Conservation (phyloP, 2,329 filamentous ascomycete genomes). For the Claviceps spartinae region DNA sequence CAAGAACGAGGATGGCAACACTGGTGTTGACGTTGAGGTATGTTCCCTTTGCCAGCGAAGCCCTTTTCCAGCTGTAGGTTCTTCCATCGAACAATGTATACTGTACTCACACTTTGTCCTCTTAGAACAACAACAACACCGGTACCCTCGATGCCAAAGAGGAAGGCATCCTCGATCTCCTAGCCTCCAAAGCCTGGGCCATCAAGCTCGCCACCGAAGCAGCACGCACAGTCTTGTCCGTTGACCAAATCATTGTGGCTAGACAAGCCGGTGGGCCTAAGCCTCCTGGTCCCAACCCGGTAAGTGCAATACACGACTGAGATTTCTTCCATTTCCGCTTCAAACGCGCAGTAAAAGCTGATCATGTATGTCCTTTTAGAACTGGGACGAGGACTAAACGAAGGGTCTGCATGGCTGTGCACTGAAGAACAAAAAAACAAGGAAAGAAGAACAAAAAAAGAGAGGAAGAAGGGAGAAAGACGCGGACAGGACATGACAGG, state of each 20-base stretch:
- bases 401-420: constrained; percentile 10
- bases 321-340: too few species aligned
- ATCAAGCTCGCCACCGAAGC: constrained; percentile 95
- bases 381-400: constrained; percentile 50
- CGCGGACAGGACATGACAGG: too few species aligned
- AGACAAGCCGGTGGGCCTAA: constrained; percentile 95
- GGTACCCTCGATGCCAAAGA: constrained; percentile 78
- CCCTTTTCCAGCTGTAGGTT: background rate
- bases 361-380: constrained; percentile 20
- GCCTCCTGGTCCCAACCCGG: constrained; percentile 82
- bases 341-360: background rate
- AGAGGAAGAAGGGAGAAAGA: background rate
- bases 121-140: constrained; percentile 57
- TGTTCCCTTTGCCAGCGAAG: constrained; percentile 8
- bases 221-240: constrained; percentile 82
- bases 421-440: background rate
- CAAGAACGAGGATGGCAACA: constrained; percentile 74
- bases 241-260: constrained; percentile 98
- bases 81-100: too few species aligned
- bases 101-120: background rate
- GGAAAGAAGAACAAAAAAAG: background rate
- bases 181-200: constrained; percentile 89
- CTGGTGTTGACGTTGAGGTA: constrained; percentile 87
- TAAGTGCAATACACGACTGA: constrained; percentile 19
- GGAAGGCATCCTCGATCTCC: constrained; percentile 80